phyloP scores from a whole-genome alignment of 345 rosid genomes.

The Lumnitzera racemosa region DNA sequence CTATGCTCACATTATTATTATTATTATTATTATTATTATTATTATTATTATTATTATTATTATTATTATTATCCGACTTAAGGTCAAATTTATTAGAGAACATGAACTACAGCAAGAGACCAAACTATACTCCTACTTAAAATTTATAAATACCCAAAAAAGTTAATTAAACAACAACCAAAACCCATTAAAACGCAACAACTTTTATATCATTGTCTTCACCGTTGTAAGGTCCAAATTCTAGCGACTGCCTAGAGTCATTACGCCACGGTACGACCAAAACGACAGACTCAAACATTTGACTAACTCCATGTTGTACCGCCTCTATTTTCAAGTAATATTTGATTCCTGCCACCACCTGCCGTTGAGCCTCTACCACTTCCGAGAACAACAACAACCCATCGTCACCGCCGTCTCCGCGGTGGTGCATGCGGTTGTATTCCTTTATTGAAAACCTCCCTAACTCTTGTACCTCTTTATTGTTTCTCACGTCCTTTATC shows the following conservation, averaged over 20 bases:
- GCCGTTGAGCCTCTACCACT: conserved; percentile 63
- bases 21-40: no score
- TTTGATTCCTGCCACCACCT: conserved; percentile 68
- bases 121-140: no score
- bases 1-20: no score
- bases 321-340: conserved; percentile 58
- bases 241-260: conserved; percentile 37
- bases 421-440: conserved; percentile 34
- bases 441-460: conserved; percentile 75
- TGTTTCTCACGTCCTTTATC: conserved; percentile 36
- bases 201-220: background rate
- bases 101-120: no score
- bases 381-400: conserved; percentile 18
- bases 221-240: conserved; percentile 32
- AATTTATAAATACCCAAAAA: no score
- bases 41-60: no score
- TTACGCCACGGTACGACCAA: conserved; percentile 56
- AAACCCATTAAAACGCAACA: background rate
- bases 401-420: background rate
- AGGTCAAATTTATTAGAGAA: no score
- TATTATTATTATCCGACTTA: no score
- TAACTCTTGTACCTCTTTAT: conserved; percentile 58
- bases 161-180: no score
- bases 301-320: conserved; percentile 17
- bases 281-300: conserved; percentile 45